Conservation (phyloP, 495 filamentous ascomycete genomes). For the Letharia columbiana region DNA sequence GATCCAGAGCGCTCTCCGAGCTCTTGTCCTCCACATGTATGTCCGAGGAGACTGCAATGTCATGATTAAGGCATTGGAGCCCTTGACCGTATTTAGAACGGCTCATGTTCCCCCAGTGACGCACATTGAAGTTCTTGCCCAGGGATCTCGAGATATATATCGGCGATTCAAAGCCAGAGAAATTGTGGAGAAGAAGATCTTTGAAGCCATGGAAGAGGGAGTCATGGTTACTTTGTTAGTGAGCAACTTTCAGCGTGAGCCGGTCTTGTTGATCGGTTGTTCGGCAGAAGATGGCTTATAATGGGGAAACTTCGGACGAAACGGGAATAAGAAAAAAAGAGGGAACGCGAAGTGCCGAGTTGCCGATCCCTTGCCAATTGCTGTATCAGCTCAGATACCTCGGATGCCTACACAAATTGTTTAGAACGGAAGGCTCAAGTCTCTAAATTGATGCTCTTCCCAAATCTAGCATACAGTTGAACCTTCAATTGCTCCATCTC, state of each 20-base stretch:
- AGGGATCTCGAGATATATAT: neutral
- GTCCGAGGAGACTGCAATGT: neutral
- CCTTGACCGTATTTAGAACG: neutral
- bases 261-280: neutral
- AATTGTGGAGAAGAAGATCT: neutral
- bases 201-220: neutral
- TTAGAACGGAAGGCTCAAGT: constrained; percentile 38
- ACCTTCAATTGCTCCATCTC: constrained; percentile 85
- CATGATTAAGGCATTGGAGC: neutral
- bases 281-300: neutral
- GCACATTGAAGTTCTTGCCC: constrained; percentile 8
- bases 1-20: neutral
- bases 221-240: neutral
- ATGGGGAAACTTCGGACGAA: neutral
- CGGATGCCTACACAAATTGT: neutral
- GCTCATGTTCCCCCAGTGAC: constrained; percentile 2
- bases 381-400: no score
- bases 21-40: neutral
- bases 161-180: neutral
- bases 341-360: no score
- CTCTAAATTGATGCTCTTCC: constrained; percentile 90
- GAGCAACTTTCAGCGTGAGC: neutral
- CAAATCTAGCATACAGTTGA: constrained; percentile 86
- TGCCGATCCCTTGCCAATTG: constrained; percentile 8
- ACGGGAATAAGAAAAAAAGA: neutral